Evolutionary conservation across 2,329 filamentous ascomycete species (phyloP), one percentile per base, ranked within the genome.

Genomic region (Fusarium luffae): DNA sequence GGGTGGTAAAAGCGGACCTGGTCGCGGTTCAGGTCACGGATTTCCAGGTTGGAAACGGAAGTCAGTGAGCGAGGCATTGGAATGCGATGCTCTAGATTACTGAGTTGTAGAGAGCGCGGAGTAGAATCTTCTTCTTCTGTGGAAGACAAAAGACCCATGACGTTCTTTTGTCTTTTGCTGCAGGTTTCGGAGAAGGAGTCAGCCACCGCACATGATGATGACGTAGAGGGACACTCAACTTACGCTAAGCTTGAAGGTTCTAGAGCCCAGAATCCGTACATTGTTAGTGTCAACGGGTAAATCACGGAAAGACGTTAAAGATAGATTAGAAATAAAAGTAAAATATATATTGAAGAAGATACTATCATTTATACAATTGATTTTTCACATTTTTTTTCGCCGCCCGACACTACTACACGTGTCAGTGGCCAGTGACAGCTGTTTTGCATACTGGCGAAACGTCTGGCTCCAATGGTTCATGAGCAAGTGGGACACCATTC

Each of bases 1-100:
- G 69, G 69, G 11, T 72, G 69, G 12, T 68, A 72, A 43, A 71
- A 70, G 32, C 68, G 68, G 10, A 70, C 68, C 40, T 70, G 68
- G 21, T 70, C 68, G 28, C 69, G 43, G 7, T 71, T 71, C 1
- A 70, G 55, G 18, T 70, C 66, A 16, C 65, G 51, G 25, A 70
- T 67, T 44, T 70, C 68, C 2, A 70, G 41, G 1, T 69, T 69
- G 12, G 68, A 70, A 5, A 70, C 54, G 23, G 68, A 60, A 4
- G 68, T 71, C 13, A 70, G 19, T 37, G 68, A 71, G 47, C 68
- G 68, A 27, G 68, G 42, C 68, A 70, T 70, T 52, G 48, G 37
- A 61, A 65, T 46, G 37, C 37, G 49, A 32, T 51, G 32, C n/a
- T 66, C 60, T 8, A 65, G 50, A 23, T 65, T 46, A 52, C 62